Percentiles rank a stretch among this genome's conserved stretches.
Conservation (phyloP, 352 stramenopile species). For the Pythium insidiosum region DNA sequence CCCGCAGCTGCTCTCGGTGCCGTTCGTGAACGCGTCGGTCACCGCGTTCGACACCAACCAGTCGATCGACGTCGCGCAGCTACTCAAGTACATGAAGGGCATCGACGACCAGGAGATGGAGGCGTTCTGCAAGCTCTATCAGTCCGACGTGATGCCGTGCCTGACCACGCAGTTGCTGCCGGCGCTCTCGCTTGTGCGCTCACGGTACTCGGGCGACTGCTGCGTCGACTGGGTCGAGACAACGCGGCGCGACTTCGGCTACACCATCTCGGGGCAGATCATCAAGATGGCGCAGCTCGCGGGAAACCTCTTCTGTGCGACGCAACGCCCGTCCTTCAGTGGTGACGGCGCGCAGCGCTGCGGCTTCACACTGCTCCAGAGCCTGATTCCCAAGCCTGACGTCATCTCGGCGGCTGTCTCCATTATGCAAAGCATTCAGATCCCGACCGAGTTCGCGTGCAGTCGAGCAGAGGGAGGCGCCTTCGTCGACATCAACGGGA, state of each 20-base stretch:
- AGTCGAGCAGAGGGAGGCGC: constrained; percentile 32
- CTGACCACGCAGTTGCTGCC: constrained; percentile 42
- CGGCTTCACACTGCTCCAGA: constrained; percentile 43
- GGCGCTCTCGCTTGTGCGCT: constrained; percentile 35
- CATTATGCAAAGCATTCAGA: constrained; percentile 34
- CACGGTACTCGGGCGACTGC: constrained; percentile 37
- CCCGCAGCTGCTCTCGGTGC: constrained; percentile 23
- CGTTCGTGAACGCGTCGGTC: constrained; percentile 37
- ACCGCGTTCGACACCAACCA: constrained; percentile 9
- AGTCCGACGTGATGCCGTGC: constrained; percentile 35
- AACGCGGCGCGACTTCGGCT: constrained; percentile 35
- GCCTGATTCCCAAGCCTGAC: constrained; percentile 17
- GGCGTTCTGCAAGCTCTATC: constrained; percentile 41
- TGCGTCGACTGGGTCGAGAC: constrained; percentile 39
- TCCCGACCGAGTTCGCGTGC: constrained; percentile 48
- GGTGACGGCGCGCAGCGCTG: constrained; percentile 35
- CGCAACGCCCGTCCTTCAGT: constrained; percentile 32
- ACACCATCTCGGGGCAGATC: constrained; percentile 49
- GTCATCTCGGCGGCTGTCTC: constrained; percentile 20
- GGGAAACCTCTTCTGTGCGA: constrained; percentile 40
- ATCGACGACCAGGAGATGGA: constrained; percentile 30
- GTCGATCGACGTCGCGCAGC: constrained; percentile 16
- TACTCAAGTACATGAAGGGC: constrained; percentile 20
- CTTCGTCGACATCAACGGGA: constrained; percentile 32
- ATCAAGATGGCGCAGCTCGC: constrained; percentile 45